Conservation (phyloP, 768 basidiomycete genomes). For the Leccinum variicolor region DNA sequence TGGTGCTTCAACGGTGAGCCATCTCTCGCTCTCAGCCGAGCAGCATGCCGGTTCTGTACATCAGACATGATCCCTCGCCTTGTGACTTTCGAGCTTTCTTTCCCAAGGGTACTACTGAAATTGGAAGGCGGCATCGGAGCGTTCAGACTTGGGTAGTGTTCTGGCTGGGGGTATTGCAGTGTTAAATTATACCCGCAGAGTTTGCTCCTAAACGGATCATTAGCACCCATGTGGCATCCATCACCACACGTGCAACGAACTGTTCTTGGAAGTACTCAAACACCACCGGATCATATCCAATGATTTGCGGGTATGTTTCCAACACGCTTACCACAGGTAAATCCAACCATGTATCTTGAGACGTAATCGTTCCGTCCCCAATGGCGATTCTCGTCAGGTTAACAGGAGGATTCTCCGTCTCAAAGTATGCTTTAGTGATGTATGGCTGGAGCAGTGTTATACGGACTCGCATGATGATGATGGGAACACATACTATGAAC, state of each 20-base stretch:
- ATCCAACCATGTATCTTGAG: conserved; percentile 45
- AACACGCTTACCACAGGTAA: conserved; percentile 56
- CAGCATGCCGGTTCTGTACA: conserved; percentile 14
- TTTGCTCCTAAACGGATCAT: conserved; percentile 38
- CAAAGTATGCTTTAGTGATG: conserved; percentile 69
- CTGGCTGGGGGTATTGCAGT: conserved; percentile 64
- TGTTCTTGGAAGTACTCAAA: conserved; percentile 67
- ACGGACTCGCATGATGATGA: conserved; percentile 25
- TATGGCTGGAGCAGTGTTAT: conserved; percentile 52
- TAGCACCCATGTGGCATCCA: background rate
- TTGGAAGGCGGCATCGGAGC: background rate
- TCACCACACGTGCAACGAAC: conserved; percentile 36
- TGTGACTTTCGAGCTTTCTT: background rate
- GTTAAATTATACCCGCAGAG: conserved; percentile 67
- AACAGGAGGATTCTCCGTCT: conserved; percentile 58
- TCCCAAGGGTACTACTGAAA: background rate
- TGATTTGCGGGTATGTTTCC: conserved; percentile 74
- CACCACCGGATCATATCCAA: conserved; percentile 65
- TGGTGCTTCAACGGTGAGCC: conserved; percentile 16
- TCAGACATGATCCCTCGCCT: conserved; percentile 12
- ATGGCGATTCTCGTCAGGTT: conserved; percentile 63
- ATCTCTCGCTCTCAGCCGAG: conserved; percentile 10
- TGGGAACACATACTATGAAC: conserved; percentile 49
- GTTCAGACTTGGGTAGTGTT: conserved; percentile 40
- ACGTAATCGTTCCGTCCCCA: conserved; percentile 59